Conservation (phyloP, 2,329 filamentous ascomycete genomes). For the Tolypocladium guangdongense region DNA sequence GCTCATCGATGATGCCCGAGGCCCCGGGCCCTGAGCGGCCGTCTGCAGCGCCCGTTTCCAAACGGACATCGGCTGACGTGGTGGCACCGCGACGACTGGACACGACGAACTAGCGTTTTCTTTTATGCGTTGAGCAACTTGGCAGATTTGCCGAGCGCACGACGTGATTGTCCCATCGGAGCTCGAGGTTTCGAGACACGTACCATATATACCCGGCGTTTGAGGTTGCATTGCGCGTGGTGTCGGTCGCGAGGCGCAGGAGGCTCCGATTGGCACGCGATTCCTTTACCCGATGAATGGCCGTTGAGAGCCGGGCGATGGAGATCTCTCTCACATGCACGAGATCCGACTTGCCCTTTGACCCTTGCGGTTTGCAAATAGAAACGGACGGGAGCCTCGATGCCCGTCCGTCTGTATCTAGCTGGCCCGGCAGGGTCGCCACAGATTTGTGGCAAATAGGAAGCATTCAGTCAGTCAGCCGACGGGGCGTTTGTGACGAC, state of each 20-base stretch:
- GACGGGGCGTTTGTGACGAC: too few species aligned
- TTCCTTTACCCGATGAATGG: too few species aligned
- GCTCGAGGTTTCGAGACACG: background rate
- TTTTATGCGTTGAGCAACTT: background rate
- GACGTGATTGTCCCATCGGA: background rate
- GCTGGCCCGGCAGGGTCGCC: background rate
- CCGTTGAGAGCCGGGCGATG: too few species aligned
- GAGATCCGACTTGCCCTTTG: background rate
- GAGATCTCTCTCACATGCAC: background rate
- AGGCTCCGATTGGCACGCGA: too few species aligned
- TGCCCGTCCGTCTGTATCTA: background rate
- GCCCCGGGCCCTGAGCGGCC: background rate
- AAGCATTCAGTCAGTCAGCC: background rate
- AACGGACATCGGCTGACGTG: background rate
- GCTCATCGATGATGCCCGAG: background rate
- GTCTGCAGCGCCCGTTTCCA: background rate
- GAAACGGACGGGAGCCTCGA: background rate
- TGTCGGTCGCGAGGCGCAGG: too few species aligned
- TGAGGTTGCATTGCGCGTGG: background rate
- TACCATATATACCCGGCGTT: background rate
- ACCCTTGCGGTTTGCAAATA: background rate
- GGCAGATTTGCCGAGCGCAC: background rate
- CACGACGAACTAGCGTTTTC: background rate
- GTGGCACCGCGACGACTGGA: background rate
- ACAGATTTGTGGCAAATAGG: background rate